Evolutionary conservation across 257 asterid species (phyloP).

Genomic region (Capsicum pubescens): DNA sequence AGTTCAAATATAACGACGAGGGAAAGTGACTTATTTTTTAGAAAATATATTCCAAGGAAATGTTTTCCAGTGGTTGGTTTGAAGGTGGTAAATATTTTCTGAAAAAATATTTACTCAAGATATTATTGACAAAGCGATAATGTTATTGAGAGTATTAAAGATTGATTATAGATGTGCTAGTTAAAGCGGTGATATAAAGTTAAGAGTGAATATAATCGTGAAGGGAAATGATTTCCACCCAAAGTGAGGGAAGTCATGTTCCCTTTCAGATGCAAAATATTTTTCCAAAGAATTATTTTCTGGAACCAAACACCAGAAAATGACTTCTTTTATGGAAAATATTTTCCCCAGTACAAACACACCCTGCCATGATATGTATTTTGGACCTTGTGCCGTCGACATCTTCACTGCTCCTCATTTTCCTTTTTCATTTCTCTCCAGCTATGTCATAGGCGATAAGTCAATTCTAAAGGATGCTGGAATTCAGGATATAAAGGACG

Average conservation of each 20-base stretch:
- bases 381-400: background rate
- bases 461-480: slow-evolving; percentile 88
- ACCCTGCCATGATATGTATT: background rate
- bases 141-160: background rate
- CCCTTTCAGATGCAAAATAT: background rate
- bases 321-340: background rate
- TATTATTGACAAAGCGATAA: background rate
- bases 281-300: background rate
- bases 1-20: background rate
- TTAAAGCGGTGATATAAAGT: background rate
- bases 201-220: background rate
- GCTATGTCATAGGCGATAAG: slow-evolving; percentile 91
- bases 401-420: background rate
- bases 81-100: background rate
- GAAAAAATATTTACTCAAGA: background rate
- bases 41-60: background rate
- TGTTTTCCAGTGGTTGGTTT: background rate
- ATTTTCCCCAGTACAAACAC: background rate
- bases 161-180: background rate
- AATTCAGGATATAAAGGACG: slow-evolving; percentile 66
- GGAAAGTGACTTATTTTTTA: background rate
- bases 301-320: background rate
- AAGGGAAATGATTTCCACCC: background rate
- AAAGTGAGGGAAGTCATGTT: background rate
- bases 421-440: slow-evolving; percentile 39